A percentile compares a stretch with the other conserved stretches of the same genome.
These are phyloP conservation scores for Talaromyces funiculosus DNA, from an alignment of 2,329 filamentous ascomycete species.

Conservation along the genomic window DNA sequence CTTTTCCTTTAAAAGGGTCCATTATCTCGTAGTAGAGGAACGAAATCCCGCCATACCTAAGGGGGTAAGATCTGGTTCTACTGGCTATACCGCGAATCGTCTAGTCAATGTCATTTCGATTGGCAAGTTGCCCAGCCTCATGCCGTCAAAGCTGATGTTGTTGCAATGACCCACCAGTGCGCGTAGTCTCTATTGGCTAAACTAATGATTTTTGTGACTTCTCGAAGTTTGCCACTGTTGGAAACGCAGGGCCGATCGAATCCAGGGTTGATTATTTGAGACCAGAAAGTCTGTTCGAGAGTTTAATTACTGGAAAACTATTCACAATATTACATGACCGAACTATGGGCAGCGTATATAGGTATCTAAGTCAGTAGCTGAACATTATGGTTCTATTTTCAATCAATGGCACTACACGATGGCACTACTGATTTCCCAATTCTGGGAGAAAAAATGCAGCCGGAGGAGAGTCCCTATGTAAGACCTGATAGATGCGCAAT, in stretches of 20 bases:
- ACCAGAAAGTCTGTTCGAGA: neutral
- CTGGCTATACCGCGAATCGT: too few relatives aligned
- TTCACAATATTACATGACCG: neutral
- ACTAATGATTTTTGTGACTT: neutral
- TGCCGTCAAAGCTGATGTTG: too few relatives aligned
- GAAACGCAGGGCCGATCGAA: neutral
- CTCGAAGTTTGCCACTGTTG: slow-evolving; percentile 6
- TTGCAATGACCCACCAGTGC: too few relatives aligned
- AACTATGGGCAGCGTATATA: neutral
- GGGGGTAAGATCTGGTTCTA: too few relatives aligned
- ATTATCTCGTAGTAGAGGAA: too few relatives aligned
- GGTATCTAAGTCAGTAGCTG: neutral
- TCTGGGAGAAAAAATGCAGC: too few relatives aligned
- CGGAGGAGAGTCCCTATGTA: neutral
- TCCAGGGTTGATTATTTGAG: neutral
- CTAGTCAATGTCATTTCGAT: too few relatives aligned
- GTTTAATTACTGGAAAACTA: neutral
- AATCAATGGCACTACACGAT: too few relatives aligned
- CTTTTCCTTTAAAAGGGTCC: neutral
- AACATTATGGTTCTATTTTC: neutral
- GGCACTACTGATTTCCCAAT: too few relatives aligned
- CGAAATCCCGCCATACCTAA: too few relatives aligned
- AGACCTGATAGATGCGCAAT: neutral
- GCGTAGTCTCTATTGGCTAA: too few relatives aligned
- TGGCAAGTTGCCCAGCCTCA: too few relatives aligned